Evolutionary conservation across 257 asterid genomes (phyloP), one percentile per base, ranked within the genome.

Genomic region (Penstemon barbatus): DNA sequence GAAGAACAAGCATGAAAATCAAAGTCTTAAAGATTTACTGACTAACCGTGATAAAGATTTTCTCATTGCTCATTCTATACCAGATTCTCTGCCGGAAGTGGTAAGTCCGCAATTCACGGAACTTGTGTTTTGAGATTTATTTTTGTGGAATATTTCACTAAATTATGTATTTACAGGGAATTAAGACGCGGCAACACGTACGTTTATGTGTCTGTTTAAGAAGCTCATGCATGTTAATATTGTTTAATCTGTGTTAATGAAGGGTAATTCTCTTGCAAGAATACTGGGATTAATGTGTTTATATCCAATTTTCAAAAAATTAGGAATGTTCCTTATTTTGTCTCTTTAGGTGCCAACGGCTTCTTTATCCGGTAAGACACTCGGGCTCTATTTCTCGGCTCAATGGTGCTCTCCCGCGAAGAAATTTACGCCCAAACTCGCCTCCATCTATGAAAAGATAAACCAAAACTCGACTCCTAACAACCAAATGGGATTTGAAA

Each of bases 331-430:
- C 38, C 45, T 37, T 3, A 54, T n/a, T 13, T 9, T 3, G 33
- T 37, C 11, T 59, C 64, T 57, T 45, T 58, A 89, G 96, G 89
- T 77, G 3, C 74, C 89, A 0, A 76, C 81, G 37, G 5, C 74
- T 41, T 78, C 89, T 52, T 76, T 89, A 8, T 49, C 12, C 5
- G 89, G 93, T 33, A 84, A 84, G 75, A 88, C 91, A 0, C 66
- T 84, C 33, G 96, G 93, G 4, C 89, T 88, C 41, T 86, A 74
- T 57, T 88, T 86, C 83, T 86, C 93, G 4, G 93, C 93, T 0
- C 65, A 79, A 15, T 84, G 91, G 96, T 86, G 93, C 73, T 65
- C 61, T 44, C 96, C 96, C 0, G 89, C 81, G 0, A 62, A 43
- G 39, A 79, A 82, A 73, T 88, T 86, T 51, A 82, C 87, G 0